A percentile compares a stretch with the other conserved stretches of the same genome.
Conservation (phyloP, 1,139 yeast species). For the Taphrina sp. region DNA sequence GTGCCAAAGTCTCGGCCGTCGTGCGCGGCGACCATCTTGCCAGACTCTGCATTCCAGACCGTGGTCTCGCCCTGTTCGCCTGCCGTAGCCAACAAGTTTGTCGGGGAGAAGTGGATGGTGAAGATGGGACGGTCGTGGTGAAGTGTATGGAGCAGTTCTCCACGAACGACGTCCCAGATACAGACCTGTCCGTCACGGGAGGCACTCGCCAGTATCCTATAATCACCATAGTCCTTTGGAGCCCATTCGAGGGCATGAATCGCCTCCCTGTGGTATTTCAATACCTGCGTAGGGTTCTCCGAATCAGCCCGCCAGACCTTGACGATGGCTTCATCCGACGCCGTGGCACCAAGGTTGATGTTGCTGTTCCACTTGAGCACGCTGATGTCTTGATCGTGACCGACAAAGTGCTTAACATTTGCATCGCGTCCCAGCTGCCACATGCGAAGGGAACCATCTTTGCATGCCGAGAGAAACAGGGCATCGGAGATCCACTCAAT, state of each 20-base stretch:
- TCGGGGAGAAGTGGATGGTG: constrained; percentile 15
- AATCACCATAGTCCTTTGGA: constrained; percentile 16
- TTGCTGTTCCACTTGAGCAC: constrained; percentile 56
- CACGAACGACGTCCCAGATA: constrained; percentile 34
- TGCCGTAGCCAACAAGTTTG: constrained; percentile 32
- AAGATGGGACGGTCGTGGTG: constrained; percentile 30
- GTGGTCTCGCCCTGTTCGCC: constrained; percentile 29
- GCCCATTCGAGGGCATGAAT: constrained; percentile 30
- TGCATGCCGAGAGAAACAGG: constrained; percentile 69
- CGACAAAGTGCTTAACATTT: constrained; percentile 63
- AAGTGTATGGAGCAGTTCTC: constrained; percentile 28
- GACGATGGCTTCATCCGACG: constrained; percentile 47
- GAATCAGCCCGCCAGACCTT: constrained; percentile 33
- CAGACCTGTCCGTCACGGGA: constrained; percentile 27
- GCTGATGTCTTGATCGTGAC: constrained; percentile 67
- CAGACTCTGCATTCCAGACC: constrained; percentile 33
- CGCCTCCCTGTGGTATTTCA: constrained; percentile 11
- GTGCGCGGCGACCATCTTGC: constrained; percentile 17
- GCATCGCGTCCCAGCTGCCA: constrained; percentile 54
- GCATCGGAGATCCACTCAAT: constrained; percentile 70
- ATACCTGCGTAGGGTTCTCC: constrained; percentile 20
- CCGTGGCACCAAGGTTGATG: constrained; percentile 29
- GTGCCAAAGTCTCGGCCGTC: constrained; percentile 1
- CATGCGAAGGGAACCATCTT: constrained; percentile 57
- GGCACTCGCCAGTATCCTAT: constrained; percentile 21